Evolutionary conservation across 1,284 basidiomycete genomes (phyloP).

Genomic region (Wallemia ichthyophaga): DNA sequence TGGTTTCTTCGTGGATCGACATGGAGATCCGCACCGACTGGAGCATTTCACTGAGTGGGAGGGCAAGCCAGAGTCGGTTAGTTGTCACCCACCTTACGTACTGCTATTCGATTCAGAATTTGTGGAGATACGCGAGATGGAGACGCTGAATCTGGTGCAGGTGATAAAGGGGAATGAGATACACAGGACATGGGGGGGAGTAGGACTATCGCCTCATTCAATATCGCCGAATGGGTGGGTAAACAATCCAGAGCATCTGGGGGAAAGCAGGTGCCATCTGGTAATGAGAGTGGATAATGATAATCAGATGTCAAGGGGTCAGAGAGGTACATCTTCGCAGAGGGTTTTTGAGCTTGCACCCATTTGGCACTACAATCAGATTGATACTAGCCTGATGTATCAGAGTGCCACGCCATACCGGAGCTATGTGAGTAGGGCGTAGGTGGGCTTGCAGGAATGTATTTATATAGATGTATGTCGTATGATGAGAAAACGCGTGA

Average conservation of each 20-base stretch:
- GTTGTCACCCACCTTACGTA: constrained; percentile 62
- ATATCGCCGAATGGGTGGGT: neutral
- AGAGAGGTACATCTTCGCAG: constrained; percentile 14
- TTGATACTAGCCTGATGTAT: neutral
- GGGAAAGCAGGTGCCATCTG: constrained; percentile 16
- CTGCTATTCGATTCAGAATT: constrained; percentile 71
- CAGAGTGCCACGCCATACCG: neutral
- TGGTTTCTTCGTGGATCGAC: constrained; percentile 61
- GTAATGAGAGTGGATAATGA: constrained; percentile 16
- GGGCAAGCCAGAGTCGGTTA: constrained; percentile 56
- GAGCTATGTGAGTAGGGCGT: neutral
- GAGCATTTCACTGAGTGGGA: constrained; percentile 75
- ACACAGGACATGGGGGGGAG: constrained; percentile 3
- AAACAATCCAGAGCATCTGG: constrained; percentile 13
- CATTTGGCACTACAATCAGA: constrained; percentile 14
- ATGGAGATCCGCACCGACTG: constrained; percentile 42
- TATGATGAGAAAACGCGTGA: no score
- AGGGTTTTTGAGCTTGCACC: constrained; percentile 15
- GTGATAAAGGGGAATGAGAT: constrained; percentile 58
- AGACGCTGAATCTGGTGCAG: constrained; percentile 58
- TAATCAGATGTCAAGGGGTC: constrained; percentile 5
- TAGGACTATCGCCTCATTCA: constrained; percentile 10
- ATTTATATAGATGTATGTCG: no score
- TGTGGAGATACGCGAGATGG: constrained; percentile 65
- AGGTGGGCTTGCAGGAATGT: neutral